Percentiles rank a stretch among this genome's conserved stretches.
Conservation (phyloP, 2,329 filamentous ascomycete genomes). For the Bisporella sp. region DNA sequence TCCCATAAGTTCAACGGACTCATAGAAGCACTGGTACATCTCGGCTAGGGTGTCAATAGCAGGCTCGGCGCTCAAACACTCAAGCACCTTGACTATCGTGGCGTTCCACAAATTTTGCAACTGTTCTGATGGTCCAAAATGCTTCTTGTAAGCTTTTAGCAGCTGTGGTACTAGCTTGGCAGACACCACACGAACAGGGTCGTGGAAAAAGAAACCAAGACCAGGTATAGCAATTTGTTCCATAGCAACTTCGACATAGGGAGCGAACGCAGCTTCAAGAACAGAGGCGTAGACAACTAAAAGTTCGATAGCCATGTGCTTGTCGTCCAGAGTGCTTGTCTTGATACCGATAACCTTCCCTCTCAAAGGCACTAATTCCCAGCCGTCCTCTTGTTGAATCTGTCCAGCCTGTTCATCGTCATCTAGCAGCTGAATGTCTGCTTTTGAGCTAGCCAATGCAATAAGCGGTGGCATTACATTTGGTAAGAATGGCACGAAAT, state of each 20-base stretch:
- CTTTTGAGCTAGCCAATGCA: slow-evolving; percentile 87
- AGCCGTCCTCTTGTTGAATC: slow-evolving; percentile 90
- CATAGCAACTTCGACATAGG: slow-evolving; percentile 89
- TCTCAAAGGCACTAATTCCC: slow-evolving; percentile 94
- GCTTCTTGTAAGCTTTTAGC: slow-evolving; percentile 88
- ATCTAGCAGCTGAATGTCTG: slow-evolving; percentile 92
- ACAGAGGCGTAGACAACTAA: slow-evolving; percentile 96
- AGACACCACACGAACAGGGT: slow-evolving; percentile 90
- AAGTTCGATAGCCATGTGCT: slow-evolving; percentile 98
- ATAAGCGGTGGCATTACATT: slow-evolving; percentile 93
- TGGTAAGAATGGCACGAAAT: slow-evolving; percentile 88
- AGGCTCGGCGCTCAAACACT: slow-evolving; percentile 88
- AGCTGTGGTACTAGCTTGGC: slow-evolving; percentile 92
- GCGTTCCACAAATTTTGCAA: slow-evolving; percentile 77
- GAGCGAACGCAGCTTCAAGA: slow-evolving; percentile 85
- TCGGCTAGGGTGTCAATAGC: slow-evolving; percentile 94
- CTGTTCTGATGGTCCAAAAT: slow-evolving; percentile 76
- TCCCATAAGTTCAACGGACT: slow-evolving; percentile 90
- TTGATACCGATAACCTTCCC: slow-evolving; percentile 98
- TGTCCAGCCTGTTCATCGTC: slow-evolving; percentile 91
- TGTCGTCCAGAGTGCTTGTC: slow-evolving; percentile 94
- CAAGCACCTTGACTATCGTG: slow-evolving; percentile 84
- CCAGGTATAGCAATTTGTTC: slow-evolving; percentile 93
- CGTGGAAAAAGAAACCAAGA: slow-evolving; percentile 97
- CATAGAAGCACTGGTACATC: slow-evolving; percentile 99